Percentiles rank a stretch among this genome's conserved stretches.
phyloP scores from a whole-genome alignment of 106 monocot species.

The Dendrobium officinale region DNA sequence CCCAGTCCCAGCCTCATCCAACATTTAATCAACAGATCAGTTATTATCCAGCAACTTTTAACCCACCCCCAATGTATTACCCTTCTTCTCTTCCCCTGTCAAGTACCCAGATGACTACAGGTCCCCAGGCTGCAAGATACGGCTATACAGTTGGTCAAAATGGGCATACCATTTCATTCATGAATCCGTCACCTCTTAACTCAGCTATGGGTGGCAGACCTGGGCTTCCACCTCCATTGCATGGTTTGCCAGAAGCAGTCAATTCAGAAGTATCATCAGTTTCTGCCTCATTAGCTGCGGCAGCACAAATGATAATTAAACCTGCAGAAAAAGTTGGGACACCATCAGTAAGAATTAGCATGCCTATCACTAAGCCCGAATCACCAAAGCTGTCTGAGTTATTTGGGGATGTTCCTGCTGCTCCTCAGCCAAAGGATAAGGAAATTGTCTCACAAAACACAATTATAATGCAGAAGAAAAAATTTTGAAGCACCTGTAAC shows the following conservation, averaged over 20 bases:
- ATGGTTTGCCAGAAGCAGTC: slow-evolving; percentile 20
- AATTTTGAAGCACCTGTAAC: slow-evolving; percentile 1
- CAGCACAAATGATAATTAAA: slow-evolving; percentile 30
- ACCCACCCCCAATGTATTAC: slow-evolving; percentile 24
- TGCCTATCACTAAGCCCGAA: slow-evolving; percentile 21
- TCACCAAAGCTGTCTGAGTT: slow-evolving; percentile 13
- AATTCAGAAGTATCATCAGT: slow-evolving; percentile 22
- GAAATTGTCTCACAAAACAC: slow-evolving; percentile 3
- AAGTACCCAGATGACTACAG: slow-evolving; percentile 39
- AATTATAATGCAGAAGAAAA: not conserved
- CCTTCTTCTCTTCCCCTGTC: slow-evolving; percentile 30
- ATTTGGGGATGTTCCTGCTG: slow-evolving; percentile 5
- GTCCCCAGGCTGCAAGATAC: slow-evolving; percentile 36
- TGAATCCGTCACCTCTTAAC: slow-evolving; percentile 15
- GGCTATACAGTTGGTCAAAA: slow-evolving; percentile 45
- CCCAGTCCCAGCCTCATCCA: slow-evolving; percentile 18
- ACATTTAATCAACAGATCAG: slow-evolving; percentile 23
- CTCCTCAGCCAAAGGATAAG: slow-evolving; percentile 7
- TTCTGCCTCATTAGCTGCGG: slow-evolving; percentile 15
- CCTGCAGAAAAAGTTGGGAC: slow-evolving; percentile 16
- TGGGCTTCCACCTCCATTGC: slow-evolving; percentile 6
- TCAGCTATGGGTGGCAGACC: not conserved
- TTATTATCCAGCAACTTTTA: slow-evolving; percentile 31
- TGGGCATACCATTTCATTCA: slow-evolving; percentile 39
- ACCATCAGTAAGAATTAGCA: slow-evolving; percentile 30